Evolutionary conservation across 768 basidiomycete species (phyloP), one percentile per base, ranked within the genome.

Genomic region (Boletales sp.): DNA sequence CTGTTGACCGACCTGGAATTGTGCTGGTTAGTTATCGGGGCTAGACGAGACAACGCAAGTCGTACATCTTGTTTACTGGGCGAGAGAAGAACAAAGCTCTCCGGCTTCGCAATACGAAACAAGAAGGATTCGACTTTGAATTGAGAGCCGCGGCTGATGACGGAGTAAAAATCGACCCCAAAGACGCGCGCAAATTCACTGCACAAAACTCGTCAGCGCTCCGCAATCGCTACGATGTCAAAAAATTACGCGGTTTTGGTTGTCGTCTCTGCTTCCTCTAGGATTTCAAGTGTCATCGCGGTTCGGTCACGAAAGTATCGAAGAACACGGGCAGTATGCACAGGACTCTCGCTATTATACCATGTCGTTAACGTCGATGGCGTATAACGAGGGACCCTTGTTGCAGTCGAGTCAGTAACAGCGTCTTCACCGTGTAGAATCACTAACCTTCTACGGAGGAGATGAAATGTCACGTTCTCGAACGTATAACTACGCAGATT

Each of bases 91-190:
- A 97, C 80, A 56, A 94, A 94, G 56, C 79, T 89, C 65, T 98
- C 97, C 0, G 97, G 94, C 67, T 98, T 98, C 15, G 90, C 90
- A 42, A 98, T 93, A 17, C 94, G 84, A 67, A 97, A 94, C 87
- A 99, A 87, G 72, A 99, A 95, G 0, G 94, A 94, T 71, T 99
- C 97, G 24, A 98, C 97, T 70, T 98, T 99, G 76, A 93, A 98
- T 61, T 99, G 97, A 1, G 94, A 97, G 0, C 97, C 97, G 30
- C 97, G 83, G 52, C 83, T 93, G 54, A 97, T 81, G 30, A 97
- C 94, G 4, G 94, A 97, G 63, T 86, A 90, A 65, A 97, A 98
- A 69, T 99, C 97, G 39, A 99, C 86, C 1, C 97, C 95, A 56
- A 97, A 98, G 7, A 98, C 91, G 10, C 97, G 84, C 36, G 97